A percentile compares a stretch with the other conserved stretches of the same genome.
Evolutionary conservation across 805 yeast species (phyloP).

Genomic region (Starmerella roubikii): DNA sequence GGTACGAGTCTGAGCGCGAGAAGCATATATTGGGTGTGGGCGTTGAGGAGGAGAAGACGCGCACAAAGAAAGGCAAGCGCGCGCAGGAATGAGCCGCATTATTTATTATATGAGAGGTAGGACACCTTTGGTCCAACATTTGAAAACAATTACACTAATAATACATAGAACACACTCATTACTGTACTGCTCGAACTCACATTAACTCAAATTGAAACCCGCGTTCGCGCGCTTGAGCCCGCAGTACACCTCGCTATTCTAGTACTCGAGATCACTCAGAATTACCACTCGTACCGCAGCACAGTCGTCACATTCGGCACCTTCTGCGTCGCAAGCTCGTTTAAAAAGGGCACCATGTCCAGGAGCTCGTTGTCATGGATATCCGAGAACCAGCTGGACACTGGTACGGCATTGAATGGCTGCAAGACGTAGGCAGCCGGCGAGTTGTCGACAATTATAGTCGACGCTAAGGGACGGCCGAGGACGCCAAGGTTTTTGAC

Average conservation of each 20-base stretch:
- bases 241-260: too few species aligned
- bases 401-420: conserved; percentile 95
- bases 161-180: too few species aligned
- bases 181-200: too few species aligned
- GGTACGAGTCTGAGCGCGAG: conserved; percentile 52
- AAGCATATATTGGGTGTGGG: conserved; percentile 58
- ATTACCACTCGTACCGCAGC: conserved; percentile 27
- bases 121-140: too few species aligned
- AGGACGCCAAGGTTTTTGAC: conserved; percentile 87
- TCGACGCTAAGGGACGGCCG: conserved; percentile 78
- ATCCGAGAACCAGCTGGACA: conserved; percentile 96
- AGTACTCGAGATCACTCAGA: too few species aligned
- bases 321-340: conserved; percentile 56
- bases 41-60: background rate
- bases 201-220: too few species aligned
- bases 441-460: conserved; percentile 88
- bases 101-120: too few species aligned
- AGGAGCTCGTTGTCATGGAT: conserved; percentile 90
- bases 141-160: too few species aligned
- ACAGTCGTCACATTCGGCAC: conserved; percentile 81
- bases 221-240: too few species aligned
- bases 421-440: conserved; percentile 97
- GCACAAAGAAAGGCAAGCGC: background rate
- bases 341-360: conserved; percentile 80
- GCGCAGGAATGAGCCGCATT: conserved; percentile 1